A percentile compares a stretch with the other conserved stretches of the same genome.
These are phyloP conservation scores for Pezicula carpinea DNA, from an alignment of 2,329 filamentous ascomycete genomes.

Conservation along the genomic window DNA sequence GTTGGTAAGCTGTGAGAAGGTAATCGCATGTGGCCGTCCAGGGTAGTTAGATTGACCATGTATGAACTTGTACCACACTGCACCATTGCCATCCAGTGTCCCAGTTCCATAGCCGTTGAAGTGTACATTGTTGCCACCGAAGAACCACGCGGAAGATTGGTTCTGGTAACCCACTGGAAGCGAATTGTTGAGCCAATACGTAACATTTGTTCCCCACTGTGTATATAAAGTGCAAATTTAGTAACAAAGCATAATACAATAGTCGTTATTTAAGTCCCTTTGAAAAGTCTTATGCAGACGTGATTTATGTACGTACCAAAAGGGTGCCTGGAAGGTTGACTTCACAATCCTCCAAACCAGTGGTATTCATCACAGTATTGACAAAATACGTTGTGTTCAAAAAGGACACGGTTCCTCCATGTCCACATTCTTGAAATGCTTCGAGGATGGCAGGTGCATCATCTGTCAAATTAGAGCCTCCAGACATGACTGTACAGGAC, in stretches of 20 bases:
- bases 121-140: slow-evolving; percentile 47
- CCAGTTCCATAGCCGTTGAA: slow-evolving; percentile 46
- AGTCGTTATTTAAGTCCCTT: slow-evolving; percentile 35
- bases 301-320: too few relatives aligned
- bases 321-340: slow-evolving; percentile 52
- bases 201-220: slow-evolving; percentile 41
- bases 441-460: slow-evolving; percentile 37
- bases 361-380: slow-evolving; percentile 40
- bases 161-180: slow-evolving; percentile 51
- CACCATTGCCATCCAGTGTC: slow-evolving; percentile 54
- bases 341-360: slow-evolving; percentile 35
- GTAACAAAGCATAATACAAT: too few relatives aligned
- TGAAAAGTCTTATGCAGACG: too few relatives aligned
- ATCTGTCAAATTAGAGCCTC: too few relatives aligned
- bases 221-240: too few relatives aligned
- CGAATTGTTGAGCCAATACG: slow-evolving; percentile 48
- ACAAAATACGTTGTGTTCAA: slow-evolving; percentile 39
- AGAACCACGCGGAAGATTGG: slow-evolving; percentile 48
- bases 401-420: slow-evolving; percentile 36
- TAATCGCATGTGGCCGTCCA: slow-evolving; percentile 47
- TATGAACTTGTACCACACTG: slow-evolving; percentile 53
- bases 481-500: too few relatives aligned
- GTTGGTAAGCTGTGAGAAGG: slow-evolving; percentile 43
- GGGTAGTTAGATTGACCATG: slow-evolving; percentile 40
- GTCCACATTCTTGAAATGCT: slow-evolving; percentile 36